Evolutionary conservation across 2,329 filamentous ascomycete genomes (phyloP), one percentile per base, ranked within the genome.

Genomic region (Nothophoma quercina): DNA sequence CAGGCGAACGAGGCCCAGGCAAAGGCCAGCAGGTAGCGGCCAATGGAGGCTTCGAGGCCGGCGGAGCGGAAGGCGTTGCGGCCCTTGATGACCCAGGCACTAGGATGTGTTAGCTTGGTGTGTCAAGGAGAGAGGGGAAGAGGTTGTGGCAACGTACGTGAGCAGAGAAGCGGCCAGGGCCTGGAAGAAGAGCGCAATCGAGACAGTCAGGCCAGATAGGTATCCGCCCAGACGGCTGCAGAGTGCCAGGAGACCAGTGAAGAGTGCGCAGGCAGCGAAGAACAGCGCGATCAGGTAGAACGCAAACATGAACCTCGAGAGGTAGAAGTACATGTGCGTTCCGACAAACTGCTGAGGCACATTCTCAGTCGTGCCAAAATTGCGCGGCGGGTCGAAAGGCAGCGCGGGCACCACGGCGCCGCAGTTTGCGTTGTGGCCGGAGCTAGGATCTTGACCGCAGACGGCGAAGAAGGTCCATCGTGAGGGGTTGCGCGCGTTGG

Each of bases 381-480:
- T 89, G 32, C 76, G 74, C 12, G 81, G 77, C 12, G 84, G 84
- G 62, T 81, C 90, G 81, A 81, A 95, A 70, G 76, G 91, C 77
- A 71, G 88, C 66, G 75, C 83, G 1, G 87, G 88, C 15, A 85
- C 82, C 2, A 84, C 74, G 1, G 67, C 67, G 55, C 85, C 83
- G 76, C 91, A 97, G 75, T 89, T 73, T 44, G 71, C 77, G 43
- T 79, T 80, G 70, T 87, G 73, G 23, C 81, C 80, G 38, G 77
- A 74, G 28, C 56, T 84, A 1, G 63, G 57, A 56, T 77, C 78
- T 23, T 79, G 79, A 44, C 87, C 85, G 77, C 93, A 96, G 56
- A 96, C 80, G 73, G 90, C 88, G 81, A 96, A 95, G 77, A 89
- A 96, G 28, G 92, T 96, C 93, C 93, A 98, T 77, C 93, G 87